Base-by-base conservation (phyloP, 2,329 filamentous ascomycete genomes). In the Conoideocrella luteorostrata region DNA sequence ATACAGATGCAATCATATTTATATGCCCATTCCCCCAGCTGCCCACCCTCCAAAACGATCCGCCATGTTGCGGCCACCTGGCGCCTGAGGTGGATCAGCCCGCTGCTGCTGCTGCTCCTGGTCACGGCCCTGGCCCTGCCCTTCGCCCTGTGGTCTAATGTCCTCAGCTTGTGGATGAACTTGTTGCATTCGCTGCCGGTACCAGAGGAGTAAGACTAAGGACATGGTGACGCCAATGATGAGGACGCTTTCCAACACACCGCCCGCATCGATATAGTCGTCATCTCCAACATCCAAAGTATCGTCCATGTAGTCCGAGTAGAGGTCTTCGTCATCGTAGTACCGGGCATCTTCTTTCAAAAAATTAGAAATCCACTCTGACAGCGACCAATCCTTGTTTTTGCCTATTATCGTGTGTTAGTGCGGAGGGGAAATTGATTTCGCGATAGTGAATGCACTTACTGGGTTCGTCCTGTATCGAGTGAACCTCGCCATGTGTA, bases 381-480 rank as follows among this genome's bases (percentile, higher is more conserved):
- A 77, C 17, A 95, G 71, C 0, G 87, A 88, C 71, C 86, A 86
- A 36, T 86, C 75, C 52, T 88, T 84, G 58, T 75, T 82, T 2
- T 74, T 71, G 46, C 78, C 86, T 89, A 53, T 24, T 40, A 2
- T 12, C 5, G 13, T 20, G 5, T 48, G 51, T 70, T 56, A 70
- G 58, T 46, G 39, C 17, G 4, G 20, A 28, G 5, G 11, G 17
- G 7, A 3, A 26, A 23, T 9, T 15, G 7, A 11, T 5, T 17
- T 15, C 17, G 22, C 17, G 23, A 10, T 12, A 29, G 2, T 17
- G 7, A 12, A 11, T 11, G 15, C n/a, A 64, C 78, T 70, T 77
- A 91, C 87, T 76, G 55, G 86, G 84, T 50, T 96, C 91, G 51
- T 95, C 88, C 55, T 87, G 84, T 39, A 97, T 97, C 13, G 86